phyloP scores from a whole-genome alignment of 2,329 filamentous ascomycete species.

The Leptographium flavum region DNA sequence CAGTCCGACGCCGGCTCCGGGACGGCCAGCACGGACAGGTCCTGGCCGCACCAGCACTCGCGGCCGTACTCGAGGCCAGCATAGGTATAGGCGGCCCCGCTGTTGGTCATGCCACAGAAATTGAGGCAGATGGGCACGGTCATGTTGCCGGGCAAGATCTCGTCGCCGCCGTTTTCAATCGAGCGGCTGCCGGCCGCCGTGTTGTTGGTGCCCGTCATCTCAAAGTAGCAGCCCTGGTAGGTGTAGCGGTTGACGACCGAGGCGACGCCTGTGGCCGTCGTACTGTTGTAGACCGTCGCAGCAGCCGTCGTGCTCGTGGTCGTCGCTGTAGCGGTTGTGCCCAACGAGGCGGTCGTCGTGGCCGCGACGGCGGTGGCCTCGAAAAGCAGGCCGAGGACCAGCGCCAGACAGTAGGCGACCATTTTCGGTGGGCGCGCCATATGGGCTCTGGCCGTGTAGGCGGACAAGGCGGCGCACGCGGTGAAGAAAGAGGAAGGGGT shows the following conservation, averaged over 20 bases:
- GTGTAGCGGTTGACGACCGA: slow-evolving; percentile 40
- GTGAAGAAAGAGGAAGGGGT: not conserved
- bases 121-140: slow-evolving; percentile 35
- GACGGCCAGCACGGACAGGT: slow-evolving; percentile 30
- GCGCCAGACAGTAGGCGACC: not conserved
- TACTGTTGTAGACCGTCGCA: slow-evolving; percentile 21
- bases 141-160: slow-evolving; percentile 29
- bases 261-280: slow-evolving; percentile 29
- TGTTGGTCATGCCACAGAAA: slow-evolving; percentile 26
- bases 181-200: slow-evolving; percentile 26
- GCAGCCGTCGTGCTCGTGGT: not conserved
- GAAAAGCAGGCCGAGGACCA: not conserved
- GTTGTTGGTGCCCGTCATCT: slow-evolving; percentile 31
- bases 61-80: slow-evolving; percentile 39
- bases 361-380: not conserved
- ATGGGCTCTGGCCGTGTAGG: not conserved
- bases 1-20: slow-evolving; percentile 33
- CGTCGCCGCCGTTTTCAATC: slow-evolving; percentile 26
- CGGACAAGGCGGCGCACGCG: too few relatives aligned
- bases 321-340: not conserved
- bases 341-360: not conserved
- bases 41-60: slow-evolving; percentile 46
- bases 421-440: not conserved
- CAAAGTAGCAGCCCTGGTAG: slow-evolving; percentile 45
- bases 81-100: slow-evolving; percentile 27